Evolutionary conservation across 2,329 filamentous ascomycete species (phyloP), one percentile per base, ranked within the genome.

Genomic region (Monosporascus sp.): DNA sequence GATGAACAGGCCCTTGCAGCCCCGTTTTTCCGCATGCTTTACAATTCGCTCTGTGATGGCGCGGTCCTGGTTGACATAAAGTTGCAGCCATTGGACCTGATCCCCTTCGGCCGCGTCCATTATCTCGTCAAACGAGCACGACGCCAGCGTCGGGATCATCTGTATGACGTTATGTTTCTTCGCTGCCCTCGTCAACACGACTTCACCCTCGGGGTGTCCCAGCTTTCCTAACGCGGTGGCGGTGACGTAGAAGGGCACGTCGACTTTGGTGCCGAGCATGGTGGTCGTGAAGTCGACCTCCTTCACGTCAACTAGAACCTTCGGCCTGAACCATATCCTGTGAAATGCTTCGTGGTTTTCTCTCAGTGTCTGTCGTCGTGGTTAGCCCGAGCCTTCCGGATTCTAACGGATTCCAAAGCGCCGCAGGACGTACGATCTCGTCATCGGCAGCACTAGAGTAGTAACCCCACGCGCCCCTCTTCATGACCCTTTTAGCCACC

Each of bases 121-220:
- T 54, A 99, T 96, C 73, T 99, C 93, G 74, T 99, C 94, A 64
- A 99, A 97, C 1, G 91, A 94, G 76, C 94, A 97, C 2, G 91
- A 97, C 2, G 94, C 94, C 6, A 99, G 80, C 3, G 94, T 99
- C 2, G 94, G 94, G 56, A 99, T 97, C 94, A 99, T 99, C 73
- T 99, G 94, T 56, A 97, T 83, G 49, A 97, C 87, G 66, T 92
- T 84, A 78, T 97, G 93, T 66, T 88, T 89, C 68, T 81, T 80
- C 2, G 94, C 87, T 17, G 90, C 91, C 53, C 85, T 82, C 0
- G 94, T 97, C 53, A 99, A 81, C 9, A 96, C 78, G 5, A 97
- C 91, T 71, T 99, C 94, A 62, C 94, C 94, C 70, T 97, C 94
- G 0, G 88, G 88, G 68, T 99, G 82, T 54, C 94, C 94, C 4